Evolutionary conservation across 1,284 basidiomycete species (phyloP), one percentile per base, ranked within the genome.

Genomic region (Trametes polyzona): DNA sequence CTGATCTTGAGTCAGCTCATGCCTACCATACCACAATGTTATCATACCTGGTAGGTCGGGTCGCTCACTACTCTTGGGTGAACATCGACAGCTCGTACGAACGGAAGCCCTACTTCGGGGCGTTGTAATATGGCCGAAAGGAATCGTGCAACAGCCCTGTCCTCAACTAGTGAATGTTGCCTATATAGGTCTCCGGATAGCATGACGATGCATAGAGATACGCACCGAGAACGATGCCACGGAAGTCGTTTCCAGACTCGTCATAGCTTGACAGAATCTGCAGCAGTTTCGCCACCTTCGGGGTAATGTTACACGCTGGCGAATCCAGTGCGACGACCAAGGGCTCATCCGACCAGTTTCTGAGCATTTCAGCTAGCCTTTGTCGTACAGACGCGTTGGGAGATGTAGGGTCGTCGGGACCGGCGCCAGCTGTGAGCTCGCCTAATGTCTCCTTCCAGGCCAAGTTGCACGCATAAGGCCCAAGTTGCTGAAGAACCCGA

Each of bases 181-280:
- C 12, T 32, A 23, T 23, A 12, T 24, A 35, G 46, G 17, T 40
- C 23, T 35, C 36, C 10, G 19, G 21, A 57, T 51, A n/a, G 21
- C 26, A 8, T 4, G 17, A 52, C 14, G 19, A 39, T 27, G 33
- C 39, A 19, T 11, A 26, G 39, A 24, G 11, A 55, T 41, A 53
- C 72, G 48, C 47, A 89, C 90, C 88, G 63, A 89, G 79, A 26
- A 92, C 69, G 27, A 91, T 76, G 12, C 82, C 86, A 40, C 87
- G 80, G 65, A 92, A 90, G 2, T 67, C 64, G 47, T 81, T 77
- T 7, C 80, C 82, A 37, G 81, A 76, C 14, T 75, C 69, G 52
- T 77, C 73, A 65, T 80, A 86, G 3, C 79, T 74, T 49, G 78
- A 78, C 41, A 92, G 71, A 42, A 83, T 69, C 52, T 88, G 78